A percentile compares a stretch with the other conserved stretches of the same genome.
These are phyloP conservation scores for Jatropha podagrica DNA, from an alignment of 441 rosid species.

Conservation along the genomic window DNA sequence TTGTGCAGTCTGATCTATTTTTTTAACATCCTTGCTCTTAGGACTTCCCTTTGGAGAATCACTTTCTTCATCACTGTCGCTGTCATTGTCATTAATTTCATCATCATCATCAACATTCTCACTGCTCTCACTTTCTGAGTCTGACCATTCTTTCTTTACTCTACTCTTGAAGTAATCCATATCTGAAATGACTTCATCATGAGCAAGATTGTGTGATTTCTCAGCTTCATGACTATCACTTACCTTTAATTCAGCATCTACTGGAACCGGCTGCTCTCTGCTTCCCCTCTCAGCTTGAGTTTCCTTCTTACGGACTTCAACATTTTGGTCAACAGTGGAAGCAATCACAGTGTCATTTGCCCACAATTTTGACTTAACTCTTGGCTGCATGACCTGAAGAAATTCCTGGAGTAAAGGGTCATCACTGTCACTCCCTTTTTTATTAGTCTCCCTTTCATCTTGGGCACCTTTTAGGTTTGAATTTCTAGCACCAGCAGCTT, in stretches of 20 bases:
- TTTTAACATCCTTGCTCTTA: constrained; percentile 18
- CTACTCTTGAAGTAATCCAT: constrained; percentile 91
- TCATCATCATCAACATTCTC: constrained; percentile 36
- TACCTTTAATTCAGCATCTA: constrained; percentile 24
- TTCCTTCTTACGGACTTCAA: constrained; percentile 25
- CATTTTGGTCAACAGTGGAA: constrained; percentile 28
- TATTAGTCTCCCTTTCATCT: constrained; percentile 32
- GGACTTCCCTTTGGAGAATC: constrained; percentile 23
- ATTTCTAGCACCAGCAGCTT: constrained; percentile 22
- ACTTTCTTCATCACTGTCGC: constrained; percentile 20
- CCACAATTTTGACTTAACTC: constrained; percentile 77
- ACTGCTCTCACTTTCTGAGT: constrained; percentile 71
- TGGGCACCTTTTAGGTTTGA: constrained; percentile 19
- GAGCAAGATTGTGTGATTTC: constrained; percentile 30
- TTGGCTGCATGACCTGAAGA: constrained; percentile 82
- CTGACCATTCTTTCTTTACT: constrained; percentile 69
- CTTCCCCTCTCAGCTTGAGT: constrained; percentile 34
- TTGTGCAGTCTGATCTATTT: constrained; percentile 17
- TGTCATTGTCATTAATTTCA: constrained; percentile 17
- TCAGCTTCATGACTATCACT: constrained; percentile 34
- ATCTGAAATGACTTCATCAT: constrained; percentile 66
- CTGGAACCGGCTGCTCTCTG: constrained; percentile 23
- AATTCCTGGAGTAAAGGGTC: constrained; percentile 66
- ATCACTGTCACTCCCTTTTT: constrained; percentile 35
- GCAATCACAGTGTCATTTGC: constrained; percentile 57